Evolutionary conservation across 371 early-diverging fungal species (phyloP).

Genomic region (Lichtheimia corymbifera): DNA sequence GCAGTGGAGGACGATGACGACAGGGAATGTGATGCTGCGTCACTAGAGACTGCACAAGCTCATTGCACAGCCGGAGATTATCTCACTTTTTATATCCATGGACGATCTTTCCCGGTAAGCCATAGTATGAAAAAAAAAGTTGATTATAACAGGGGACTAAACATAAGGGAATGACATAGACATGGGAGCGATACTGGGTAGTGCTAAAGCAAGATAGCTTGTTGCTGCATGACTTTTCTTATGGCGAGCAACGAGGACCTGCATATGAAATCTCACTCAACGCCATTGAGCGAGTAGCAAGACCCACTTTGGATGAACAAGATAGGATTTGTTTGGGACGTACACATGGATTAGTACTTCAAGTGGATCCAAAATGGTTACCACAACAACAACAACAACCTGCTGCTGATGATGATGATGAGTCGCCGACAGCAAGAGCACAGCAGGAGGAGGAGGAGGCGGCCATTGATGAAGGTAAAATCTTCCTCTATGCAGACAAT

Average conservation of each 20-base stretch:
- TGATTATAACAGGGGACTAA: background rate
- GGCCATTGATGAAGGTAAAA: slow-evolving; percentile 12
- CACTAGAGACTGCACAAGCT: slow-evolving; percentile 5
- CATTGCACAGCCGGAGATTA: slow-evolving; percentile 31
- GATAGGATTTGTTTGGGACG: slow-evolving; percentile 19
- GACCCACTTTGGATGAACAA: slow-evolving; percentile 19
- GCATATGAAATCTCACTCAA: slow-evolving; percentile 10
- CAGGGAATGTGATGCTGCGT: slow-evolving; percentile 3
- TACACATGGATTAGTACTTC: slow-evolving; percentile 21
- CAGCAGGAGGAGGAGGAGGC: slow-evolving; percentile 9
- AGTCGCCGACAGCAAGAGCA: background rate
- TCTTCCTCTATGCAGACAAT: slow-evolving; percentile 23
- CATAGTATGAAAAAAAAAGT: background rate
- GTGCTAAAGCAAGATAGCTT: slow-evolving; percentile 17
- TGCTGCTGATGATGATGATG: background rate
- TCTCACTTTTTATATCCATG: slow-evolving; percentile 35
- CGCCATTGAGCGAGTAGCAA: slow-evolving; percentile 12
- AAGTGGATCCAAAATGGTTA: slow-evolving; percentile 3
- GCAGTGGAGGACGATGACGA: slow-evolving; percentile 4
- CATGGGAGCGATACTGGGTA: slow-evolving; percentile 30
- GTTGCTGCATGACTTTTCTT: slow-evolving; percentile 21
- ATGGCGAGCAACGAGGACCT: slow-evolving; percentile 9
- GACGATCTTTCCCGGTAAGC: slow-evolving; percentile 32
- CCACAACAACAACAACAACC: background rate
- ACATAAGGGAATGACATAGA: too few relatives aligned